These are phyloP conservation scores for Mercurialis annua DNA, from an alignment of 345 rosid species.

Conservation along the genomic window DNA sequence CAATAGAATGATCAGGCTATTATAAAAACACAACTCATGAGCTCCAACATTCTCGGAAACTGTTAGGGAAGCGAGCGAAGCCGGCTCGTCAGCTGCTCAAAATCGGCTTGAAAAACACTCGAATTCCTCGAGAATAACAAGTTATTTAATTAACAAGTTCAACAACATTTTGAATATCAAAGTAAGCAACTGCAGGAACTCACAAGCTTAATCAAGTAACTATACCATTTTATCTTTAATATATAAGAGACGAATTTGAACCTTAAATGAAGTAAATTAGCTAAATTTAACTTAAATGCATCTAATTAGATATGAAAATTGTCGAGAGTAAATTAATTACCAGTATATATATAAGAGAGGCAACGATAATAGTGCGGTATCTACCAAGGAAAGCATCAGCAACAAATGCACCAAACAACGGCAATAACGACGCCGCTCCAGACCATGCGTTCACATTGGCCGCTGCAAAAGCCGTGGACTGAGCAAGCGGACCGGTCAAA, in stretches of 20 bases:
- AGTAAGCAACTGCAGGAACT: no score
- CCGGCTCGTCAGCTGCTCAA: no score
- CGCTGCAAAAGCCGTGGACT: constrained; percentile 29
- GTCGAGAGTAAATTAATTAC: not conserved
- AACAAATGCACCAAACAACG: constrained; percentile 23
- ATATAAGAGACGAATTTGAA: not conserved
- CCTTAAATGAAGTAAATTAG: not conserved
- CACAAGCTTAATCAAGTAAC: no score
- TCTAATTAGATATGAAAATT: not conserved
- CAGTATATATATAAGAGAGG: constrained; percentile 22
- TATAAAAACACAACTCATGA: no score
- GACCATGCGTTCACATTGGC: constrained; percentile 23
- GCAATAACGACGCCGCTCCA: constrained; percentile 22
- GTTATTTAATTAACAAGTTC: not conserved
- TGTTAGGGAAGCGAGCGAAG: no score
- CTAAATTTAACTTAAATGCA: not conserved
- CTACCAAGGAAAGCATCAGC: constrained; percentile 31
- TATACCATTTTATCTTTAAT: no score
- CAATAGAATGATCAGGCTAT: no score
- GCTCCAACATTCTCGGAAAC: no score
- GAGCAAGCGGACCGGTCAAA: constrained; percentile 27
- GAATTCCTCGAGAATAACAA: no score
- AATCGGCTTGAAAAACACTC: no score
- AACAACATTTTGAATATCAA: not conserved
- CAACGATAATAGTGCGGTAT: constrained; percentile 21